Evolutionary conservation across 2,329 filamentous ascomycete genomes (phyloP).

Genomic region (Monosporascus sp.): DNA sequence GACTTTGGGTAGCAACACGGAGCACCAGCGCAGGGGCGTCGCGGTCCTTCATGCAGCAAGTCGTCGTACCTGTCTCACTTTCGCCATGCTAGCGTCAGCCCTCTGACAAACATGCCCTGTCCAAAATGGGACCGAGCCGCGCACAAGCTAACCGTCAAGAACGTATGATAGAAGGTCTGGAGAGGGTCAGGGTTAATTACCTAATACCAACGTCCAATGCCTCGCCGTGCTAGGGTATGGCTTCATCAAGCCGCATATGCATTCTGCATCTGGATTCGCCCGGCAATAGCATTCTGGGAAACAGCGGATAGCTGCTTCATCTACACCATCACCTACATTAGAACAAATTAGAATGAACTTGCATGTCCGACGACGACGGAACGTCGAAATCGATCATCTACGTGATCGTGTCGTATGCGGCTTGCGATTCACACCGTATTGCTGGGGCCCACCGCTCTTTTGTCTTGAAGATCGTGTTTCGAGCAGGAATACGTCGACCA

Average conservation of each 20-base stretch:
- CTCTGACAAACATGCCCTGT: slow-evolving; percentile 9
- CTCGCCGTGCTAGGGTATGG: background rate
- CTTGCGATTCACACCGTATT: background rate
- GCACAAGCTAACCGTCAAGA: background rate
- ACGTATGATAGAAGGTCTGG: background rate
- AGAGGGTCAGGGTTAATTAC: background rate
- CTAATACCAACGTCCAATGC: background rate
- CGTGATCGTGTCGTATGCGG: background rate
- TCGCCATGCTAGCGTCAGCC: slow-evolving; percentile 11
- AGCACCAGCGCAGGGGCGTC: slow-evolving; percentile 8
- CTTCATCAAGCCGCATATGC: background rate
- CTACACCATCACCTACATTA: background rate
- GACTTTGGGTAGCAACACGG: slow-evolving; percentile 26
- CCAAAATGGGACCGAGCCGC: slow-evolving; percentile 1
- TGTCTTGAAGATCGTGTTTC: background rate
- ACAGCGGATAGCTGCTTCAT: background rate
- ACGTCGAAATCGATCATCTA: background rate
- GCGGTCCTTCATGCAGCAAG: slow-evolving; percentile 7
- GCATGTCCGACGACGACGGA: background rate
- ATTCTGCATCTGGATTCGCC: background rate
- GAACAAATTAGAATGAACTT: background rate
- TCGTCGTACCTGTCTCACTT: slow-evolving; percentile 13
- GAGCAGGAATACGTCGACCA: background rate
- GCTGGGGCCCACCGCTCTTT: background rate
- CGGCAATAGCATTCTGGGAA: background rate